phyloP scores from a whole-genome alignment of 176 grass and related monocot species.

The Aegilops longissima region DNA sequence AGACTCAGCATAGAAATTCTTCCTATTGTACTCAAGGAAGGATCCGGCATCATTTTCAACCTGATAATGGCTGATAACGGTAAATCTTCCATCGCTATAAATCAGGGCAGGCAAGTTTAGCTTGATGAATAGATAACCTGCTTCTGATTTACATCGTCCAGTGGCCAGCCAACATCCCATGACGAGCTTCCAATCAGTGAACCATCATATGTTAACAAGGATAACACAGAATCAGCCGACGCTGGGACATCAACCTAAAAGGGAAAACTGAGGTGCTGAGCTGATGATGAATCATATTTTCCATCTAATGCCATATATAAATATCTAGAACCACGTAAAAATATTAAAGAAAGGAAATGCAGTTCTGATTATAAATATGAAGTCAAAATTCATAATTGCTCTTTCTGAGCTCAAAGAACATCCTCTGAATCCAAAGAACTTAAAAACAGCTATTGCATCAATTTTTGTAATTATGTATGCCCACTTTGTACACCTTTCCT shows the following conservation, averaged over 20 bases:
- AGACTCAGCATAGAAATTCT: constrained; percentile 42
- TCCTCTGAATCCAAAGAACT: background rate
- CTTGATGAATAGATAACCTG: constrained; percentile 48
- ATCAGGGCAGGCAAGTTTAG: background rate
- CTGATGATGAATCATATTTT: background rate
- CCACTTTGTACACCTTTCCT: background rate
- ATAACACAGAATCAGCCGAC: constrained; percentile 69
- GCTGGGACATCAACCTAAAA: constrained; percentile 74
- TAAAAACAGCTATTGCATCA: background rate
- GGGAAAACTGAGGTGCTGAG: background rate
- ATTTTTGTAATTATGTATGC: background rate
- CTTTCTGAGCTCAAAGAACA: constrained; percentile 9
- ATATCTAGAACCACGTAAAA: background rate
- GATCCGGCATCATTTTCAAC: constrained; percentile 46
- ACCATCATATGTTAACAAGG: constrained; percentile 55
- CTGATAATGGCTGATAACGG: constrained; percentile 34
- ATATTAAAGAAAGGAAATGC: background rate
- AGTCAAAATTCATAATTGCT: background rate
- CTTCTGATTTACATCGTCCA: constrained; percentile 51
- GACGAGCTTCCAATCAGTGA: constrained; percentile 50
- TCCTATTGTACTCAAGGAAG: constrained; percentile 50
- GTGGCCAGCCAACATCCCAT: constrained; percentile 87
- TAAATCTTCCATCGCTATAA: constrained; percentile 20
- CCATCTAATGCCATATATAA: constrained; percentile 7
- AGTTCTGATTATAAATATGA: background rate